Base-by-base conservation (phyloP, 257 asterid species). In the Anisodus tanguticus region DNA sequence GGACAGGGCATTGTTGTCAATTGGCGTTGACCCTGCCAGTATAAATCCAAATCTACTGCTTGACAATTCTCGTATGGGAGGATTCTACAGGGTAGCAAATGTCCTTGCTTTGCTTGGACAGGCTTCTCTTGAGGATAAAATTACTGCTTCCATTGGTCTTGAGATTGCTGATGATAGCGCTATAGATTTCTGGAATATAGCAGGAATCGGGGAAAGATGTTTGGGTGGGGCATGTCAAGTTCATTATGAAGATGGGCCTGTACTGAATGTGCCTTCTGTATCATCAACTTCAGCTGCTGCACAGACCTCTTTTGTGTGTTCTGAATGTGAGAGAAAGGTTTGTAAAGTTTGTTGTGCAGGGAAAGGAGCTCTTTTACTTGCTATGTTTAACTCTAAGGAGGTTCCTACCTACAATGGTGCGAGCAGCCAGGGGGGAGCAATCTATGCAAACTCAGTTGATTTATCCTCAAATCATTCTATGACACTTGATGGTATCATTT, bases 281-380 rank as follows among this genome's bases (percentile, higher is more conserved):
- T 68, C 89, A 83, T 85, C 91, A 72, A 84, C 95, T 87, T 86
- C 93, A 35, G 57, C 81, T 8, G 82, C 84, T 87, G 83, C 95
- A 83, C 84, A 85, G 5, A 76, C 93, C 81, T 79, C 84, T 87
- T 94, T 89, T 83, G 62, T 86, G 82, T 96, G 98, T 87, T 85
- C 92, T 86, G 94, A 90, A 87, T 96, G 98, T 89, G 89, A 90
- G 83, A 91, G 91, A 86, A 93, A 64, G 87, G 98, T 90, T 83
- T 96, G 98, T 88, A 91, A 89, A 87, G 92, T 93, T 88, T 96
- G 98, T 88, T 96, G 94, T 84, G 99, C 98, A 3, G 99, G 99
- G 69, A 92, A 89, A 88, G 98, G 98, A 83, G 97, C 97, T 85
- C 91, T 91, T 78, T 87, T 94, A 81, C 91, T 96, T 76, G 89